Evolutionary conservation across 2,329 filamentous ascomycete genomes (phyloP).

Genomic region (Dactylellina leptospora): DNA sequence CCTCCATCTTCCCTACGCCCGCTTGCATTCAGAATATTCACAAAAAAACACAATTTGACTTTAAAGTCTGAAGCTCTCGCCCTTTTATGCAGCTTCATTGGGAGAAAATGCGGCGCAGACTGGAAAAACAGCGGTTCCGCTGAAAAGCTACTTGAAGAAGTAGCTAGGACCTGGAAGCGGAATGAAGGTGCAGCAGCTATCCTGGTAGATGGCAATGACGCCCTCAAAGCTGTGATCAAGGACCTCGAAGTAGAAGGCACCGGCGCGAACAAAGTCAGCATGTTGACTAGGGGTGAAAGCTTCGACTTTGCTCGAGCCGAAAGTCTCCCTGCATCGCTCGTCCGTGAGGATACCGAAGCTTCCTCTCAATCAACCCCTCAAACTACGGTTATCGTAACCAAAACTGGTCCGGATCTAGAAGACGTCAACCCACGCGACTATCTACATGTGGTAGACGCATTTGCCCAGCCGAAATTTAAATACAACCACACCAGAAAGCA

Average conservation of each 20-base stretch:
- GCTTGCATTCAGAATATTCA: constrained; percentile 92
- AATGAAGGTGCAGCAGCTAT: constrained; percentile 74
- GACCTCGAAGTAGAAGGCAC: constrained; percentile 71
- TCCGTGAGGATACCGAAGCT: constrained; percentile 46
- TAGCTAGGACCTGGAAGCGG: constrained; percentile 89
- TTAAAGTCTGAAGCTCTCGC: constrained; percentile 87
- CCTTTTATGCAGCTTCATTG: constrained; percentile 86
- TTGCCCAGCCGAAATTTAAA: constrained; percentile 80
- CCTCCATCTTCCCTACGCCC: constrained; percentile 86
- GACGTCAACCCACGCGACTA: constrained; percentile 78
- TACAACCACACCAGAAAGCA: constrained; percentile 87
- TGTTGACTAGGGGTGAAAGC: constrained; percentile 57
- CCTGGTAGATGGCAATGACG: constrained; percentile 83
- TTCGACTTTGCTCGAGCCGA: constrained; percentile 54
- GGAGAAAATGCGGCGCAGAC: constrained; percentile 90
- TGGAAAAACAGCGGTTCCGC: constrained; percentile 96
- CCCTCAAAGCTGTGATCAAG: constrained; percentile 83
- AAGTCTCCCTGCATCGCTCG: constrained; percentile 35
- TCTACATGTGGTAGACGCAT: constrained; percentile 84
- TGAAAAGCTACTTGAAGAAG: constrained; percentile 89
- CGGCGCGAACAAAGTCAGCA: constrained; percentile 61
- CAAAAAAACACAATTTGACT: constrained; percentile 95
- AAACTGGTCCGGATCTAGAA: constrained; percentile 62
- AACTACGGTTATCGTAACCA: constrained; percentile 1
- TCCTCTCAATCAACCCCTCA: constrained; percentile 21